Conservation (phyloP, 306 rosid genomes). For the Hippophae tibetana region DNA sequence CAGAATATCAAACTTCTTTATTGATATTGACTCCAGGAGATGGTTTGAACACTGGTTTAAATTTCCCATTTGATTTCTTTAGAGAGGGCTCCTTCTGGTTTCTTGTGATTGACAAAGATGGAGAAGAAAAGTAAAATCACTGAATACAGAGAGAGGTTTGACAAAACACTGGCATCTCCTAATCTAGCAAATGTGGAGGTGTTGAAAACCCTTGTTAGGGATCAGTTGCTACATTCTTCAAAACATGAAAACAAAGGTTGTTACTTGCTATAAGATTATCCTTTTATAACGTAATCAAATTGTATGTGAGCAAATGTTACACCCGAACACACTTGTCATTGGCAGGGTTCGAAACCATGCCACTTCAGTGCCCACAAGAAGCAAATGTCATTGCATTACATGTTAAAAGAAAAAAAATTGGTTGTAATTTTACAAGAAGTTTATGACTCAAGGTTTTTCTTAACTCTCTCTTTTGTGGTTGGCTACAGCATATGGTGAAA, state of each 20-base stretch:
- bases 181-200: slow-evolving; percentile 47
- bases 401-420: not conserved
- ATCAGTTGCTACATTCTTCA: slow-evolving; percentile 41
- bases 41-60: not conserved
- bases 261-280: slow-evolving; percentile 4
- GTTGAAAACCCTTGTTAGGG: slow-evolving; percentile 48
- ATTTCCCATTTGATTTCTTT: slow-evolving; percentile 10
- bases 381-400: too few species aligned
- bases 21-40: too few species aligned
- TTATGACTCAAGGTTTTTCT: not conserved
- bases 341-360: too few species aligned
- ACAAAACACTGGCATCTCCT: slow-evolving; percentile 58
- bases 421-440: not conserved
- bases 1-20: too few species aligned
- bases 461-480: slow-evolving; percentile 8
- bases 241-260: slow-evolving; percentile 47
- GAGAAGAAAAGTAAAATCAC: slow-evolving; percentile 43
- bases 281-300: slow-evolving; percentile 12
- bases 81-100: slow-evolving; percentile 17
- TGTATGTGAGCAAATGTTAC: not conserved
- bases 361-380: too few species aligned
- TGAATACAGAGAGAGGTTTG: slow-evolving; percentile 73
- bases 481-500: slow-evolving; percentile 38
- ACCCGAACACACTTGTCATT: too few species aligned
- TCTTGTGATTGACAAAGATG: slow-evolving; percentile 42